These are phyloP conservation scores for Geopyxis carbonaria DNA, from an alignment of 495 filamentous ascomycete species.

Conservation along the genomic window DNA sequence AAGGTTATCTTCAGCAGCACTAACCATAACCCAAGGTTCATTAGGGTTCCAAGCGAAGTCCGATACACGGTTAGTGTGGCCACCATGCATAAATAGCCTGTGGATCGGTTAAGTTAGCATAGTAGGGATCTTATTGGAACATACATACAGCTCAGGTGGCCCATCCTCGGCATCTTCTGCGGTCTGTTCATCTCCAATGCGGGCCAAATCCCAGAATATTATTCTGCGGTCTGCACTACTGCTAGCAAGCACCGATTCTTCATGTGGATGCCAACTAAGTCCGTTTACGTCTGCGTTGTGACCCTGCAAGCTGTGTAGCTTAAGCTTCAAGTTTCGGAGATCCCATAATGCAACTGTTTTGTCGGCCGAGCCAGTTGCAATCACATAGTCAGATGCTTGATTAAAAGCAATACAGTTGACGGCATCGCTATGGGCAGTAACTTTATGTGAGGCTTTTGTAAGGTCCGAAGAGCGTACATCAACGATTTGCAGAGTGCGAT, in stretches of 20 bases:
- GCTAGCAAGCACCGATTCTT: conserved; percentile 73
- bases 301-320: conserved; percentile 67
- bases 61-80: conserved; percentile 86
- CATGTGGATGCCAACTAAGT: conserved; percentile 81
- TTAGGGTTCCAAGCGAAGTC: conserved; percentile 97
- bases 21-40: conserved; percentile 87
- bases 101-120: conserved; percentile 9
- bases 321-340: conserved; percentile 68
- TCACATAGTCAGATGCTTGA: conserved; percentile 62
- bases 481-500: conserved; percentile 79
- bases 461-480: conserved; percentile 56
- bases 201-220: conserved; percentile 88
- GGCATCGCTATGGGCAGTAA: conserved; percentile 67
- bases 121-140: not conserved
- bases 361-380: conserved; percentile 87
- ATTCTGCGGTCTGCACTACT: conserved; percentile 83
- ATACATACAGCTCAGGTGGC: conserved; percentile 74
- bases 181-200: conserved; percentile 81
- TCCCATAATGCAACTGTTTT: conserved; percentile 94
- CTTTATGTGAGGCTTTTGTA: conserved; percentile 39
- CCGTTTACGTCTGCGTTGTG: conserved; percentile 82
- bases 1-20: conserved; percentile 90
- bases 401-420: conserved; percentile 94
- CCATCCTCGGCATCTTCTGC: conserved; percentile 95
- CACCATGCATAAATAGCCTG: conserved; percentile 95